Evolutionary conservation across 805 yeast genomes (phyloP).

Genomic region (Candida michaelii): DNA sequence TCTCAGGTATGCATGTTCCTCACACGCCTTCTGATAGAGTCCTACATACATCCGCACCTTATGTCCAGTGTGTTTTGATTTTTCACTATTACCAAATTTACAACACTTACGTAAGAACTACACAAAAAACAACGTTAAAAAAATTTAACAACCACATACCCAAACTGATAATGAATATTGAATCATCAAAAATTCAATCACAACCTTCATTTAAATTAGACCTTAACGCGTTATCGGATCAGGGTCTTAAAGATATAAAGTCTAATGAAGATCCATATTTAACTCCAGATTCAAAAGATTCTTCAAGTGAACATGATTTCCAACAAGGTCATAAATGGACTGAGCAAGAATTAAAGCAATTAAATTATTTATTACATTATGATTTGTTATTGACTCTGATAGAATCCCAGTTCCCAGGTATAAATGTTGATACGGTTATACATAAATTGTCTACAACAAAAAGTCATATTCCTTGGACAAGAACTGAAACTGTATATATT

Average conservation of each 20-base stretch:
- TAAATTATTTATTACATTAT: conserved; percentile 11
- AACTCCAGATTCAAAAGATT: conserved; percentile 17
- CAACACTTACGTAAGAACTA: background rate
- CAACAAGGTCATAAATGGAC: conserved; percentile 4
- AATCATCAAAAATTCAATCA: background rate
- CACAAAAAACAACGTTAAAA: background rate
- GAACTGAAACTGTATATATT: conserved; percentile 12
- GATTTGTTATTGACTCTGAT: conserved; percentile 13
- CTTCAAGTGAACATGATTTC: conserved; percentile 15
- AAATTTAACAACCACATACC: background rate
- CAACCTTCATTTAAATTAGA: background rate
- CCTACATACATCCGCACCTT: background rate
- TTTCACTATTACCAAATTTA: background rate
- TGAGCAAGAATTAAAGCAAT: conserved; percentile 5
- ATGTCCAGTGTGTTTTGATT: background rate
- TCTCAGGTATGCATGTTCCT: background rate
- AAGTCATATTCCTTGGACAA: conserved; percentile 5
- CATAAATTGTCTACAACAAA: background rate
- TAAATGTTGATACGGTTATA: conserved; percentile 1
- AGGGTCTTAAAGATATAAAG: background rate
- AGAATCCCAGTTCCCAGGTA: conserved; percentile 1
- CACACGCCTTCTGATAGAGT: background rate
- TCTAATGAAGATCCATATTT: conserved; percentile 10
- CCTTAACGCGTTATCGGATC: conserved; percentile 3
- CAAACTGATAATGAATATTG: background rate